Evolutionary conservation across 2,329 filamentous ascomycete genomes (phyloP), one percentile per base, ranked within the genome.

Genomic region (Paracoccidioides brasiliensis): DNA sequence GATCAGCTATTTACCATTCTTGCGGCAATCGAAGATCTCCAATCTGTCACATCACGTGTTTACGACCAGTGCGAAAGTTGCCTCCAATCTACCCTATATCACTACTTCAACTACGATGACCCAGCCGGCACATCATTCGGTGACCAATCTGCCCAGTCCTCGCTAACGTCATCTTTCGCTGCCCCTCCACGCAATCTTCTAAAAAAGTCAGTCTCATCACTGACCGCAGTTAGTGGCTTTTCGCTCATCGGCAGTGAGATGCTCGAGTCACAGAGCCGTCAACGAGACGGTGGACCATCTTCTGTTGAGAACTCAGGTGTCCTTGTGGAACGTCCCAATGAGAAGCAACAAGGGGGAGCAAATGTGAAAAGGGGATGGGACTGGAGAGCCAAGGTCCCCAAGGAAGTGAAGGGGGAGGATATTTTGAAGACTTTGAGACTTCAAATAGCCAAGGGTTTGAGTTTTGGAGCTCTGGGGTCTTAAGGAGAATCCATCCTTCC

Each of bases 21-120:
- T 57, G 85, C 86, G 61, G 85, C 87, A 0, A 79, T 90, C 53
- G 88, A 93, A 69, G 88, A 93, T 67, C 74, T 91, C 14, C 78
- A 91, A 68, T 87, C 87, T 0, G 85, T 93, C 14, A 79, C 83
- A 5, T 78, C 81, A 15, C 80, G 85, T 52, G 84, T 95, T 6
- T 89, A 84, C 65, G 74, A 77, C 0, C 83, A 85, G 30, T 88
- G 86, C 66, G 84, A 89, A 60, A 86, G 89, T 64, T 91, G 90
- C 66, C 82, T 95, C 66, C 75, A 80, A 58, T 80, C 89, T 0
- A 86, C 90, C 5, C 73, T 95, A 28, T 76, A 82, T n/a, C 85
- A 86, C 5, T 82, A 80, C 14, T 81, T 83, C 50, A 83, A 81
- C 8, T 54, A 70, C 76, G 55, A 81, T 78, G 59, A 59, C 33